Base-by-base conservation (phyloP, 108 stramenopile species). In the Conticribra weissflogii region DNA sequence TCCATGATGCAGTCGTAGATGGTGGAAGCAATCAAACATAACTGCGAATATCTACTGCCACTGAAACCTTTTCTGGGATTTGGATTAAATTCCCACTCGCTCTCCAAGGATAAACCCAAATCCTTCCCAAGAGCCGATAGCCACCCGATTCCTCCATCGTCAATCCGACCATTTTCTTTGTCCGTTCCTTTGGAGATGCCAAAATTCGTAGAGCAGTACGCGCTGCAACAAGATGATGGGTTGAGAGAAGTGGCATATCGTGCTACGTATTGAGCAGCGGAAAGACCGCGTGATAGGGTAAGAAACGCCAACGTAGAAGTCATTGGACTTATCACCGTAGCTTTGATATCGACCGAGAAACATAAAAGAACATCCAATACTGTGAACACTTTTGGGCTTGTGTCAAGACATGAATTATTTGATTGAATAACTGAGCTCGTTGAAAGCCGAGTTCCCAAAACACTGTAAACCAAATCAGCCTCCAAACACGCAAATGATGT, bases 401-500 rank as follows among this genome's bases (percentile, higher is more conserved):
- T 17, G 8, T 28, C 48, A 12, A 47, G 24, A 25, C 22, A 54
- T 54, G 21, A 41, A 5, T 41, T 41, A 5, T 9, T 41, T 41
- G 36, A 12, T 41, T 9, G 36, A 41, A 41, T 41, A 41, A 12
- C 12, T 41, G 36, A 5, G 36, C 36, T 41, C 5, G 36, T 5
- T 12, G 12, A n/a, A 0, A 70, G 44, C 4, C 63, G 31, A 3
- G 47, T 23, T 48, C 41, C 32, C 0, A 78, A 24, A 51, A 78
- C 63, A 18, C 57, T 59, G 58, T 78, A 71, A 15, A 78, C 68
- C 17, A 78, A n/a, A 60, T 78, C 76, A 51, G 68, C 58, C 29
- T 78, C 76, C 64, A 78, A 66, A 59, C 76, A 78, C 7, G 76
- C 68, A 66, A 71, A 78, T 0, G 69, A 56, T 14, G 76, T 78